Evolutionary conservation across 2,329 filamentous ascomycete species (phyloP), one percentile per base, ranked within the genome.

Genomic region (Akanthomyces muscarius): DNA sequence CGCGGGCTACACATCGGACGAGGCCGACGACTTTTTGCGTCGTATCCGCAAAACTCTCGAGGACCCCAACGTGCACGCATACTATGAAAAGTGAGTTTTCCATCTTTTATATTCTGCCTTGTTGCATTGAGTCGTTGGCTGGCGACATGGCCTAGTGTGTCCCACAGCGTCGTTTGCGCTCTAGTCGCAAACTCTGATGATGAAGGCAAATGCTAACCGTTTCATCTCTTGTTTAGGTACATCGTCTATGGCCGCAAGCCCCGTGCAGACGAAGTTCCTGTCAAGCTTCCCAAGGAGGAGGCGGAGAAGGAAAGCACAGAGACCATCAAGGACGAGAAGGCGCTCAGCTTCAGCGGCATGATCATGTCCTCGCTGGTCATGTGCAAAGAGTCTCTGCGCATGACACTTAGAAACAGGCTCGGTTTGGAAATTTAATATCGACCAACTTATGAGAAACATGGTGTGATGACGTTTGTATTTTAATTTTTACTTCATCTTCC

Each of bases 251-350:
- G 54, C n/a, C 54, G 55, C 13, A 63, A 63, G 28, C 61, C 61
- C 33, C 50, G 51, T 16, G 51, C 59, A 14, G 59, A 55, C 10
- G 59, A 62, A 33, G 77, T 80, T 7, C 81, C 82, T 4, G 69
- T 81, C 14, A 67, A 72, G 2, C 69, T 75, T 6, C 75, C 77
- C 1, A 73, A 73, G 45, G 72, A 75, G 25, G 77, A 61, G 14
- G n/a, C 28, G 2, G 50, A 52, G 48, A 48, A 61, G 6, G 18
- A 33, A 18, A 52, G 11, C 23, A 52, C 18, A 16, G 45, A 60
- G 33, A 18, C 16, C 16, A 47, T 38, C 18, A 33, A 18, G 21
- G 28, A 13, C 25, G 57, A 51, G 16, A 23, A 52, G 57, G 21
- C 38, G n/a, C 8, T 38, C 41, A 47, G 18, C n/a, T n/a, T 61